Base-by-base conservation (phyloP, 805 yeast genomes). In the Zygotorulaspora florentina region DNA sequence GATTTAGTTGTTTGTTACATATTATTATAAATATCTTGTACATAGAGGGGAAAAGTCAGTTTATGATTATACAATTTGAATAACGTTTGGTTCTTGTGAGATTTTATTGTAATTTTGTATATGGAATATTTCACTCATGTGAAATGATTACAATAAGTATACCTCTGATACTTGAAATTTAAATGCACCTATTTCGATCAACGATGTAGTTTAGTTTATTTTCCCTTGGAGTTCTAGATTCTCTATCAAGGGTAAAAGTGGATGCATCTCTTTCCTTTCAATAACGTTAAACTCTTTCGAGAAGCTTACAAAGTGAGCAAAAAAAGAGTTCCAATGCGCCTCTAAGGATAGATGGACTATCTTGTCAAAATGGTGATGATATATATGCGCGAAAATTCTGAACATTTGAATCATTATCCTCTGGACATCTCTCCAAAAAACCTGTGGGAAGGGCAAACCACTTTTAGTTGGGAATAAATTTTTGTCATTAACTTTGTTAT, bases 281-380 rank as follows among this genome's bases (percentile, higher is more conserved):
- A 93, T 73, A 53, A 93, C 75, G 43, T 79, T 83, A 65, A 87
- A 93, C 53, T 89, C 96, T 54, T 84, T 83, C 11, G 85, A 79
- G 60, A 93, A 87, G 43, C 96, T 84, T 36, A 91, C 77, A 59
- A 86, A 93, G 64, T 93, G 99, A 12, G 96, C 93, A 68, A 95
- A 93, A 57, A 90, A 87, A 2, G 98, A 90, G 66, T 93, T 93
- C 96, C 96, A 93, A 64, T 93, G 98, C 0, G 98, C 96, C 64
- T 93, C 99, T 48, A 93, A 67, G 1, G 95, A 83, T 48, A 93
- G 68, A 64, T 93, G 97, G n/a, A 91, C 81, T 18, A 91, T 77
- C 61, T 85, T 88, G 54, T 91, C 99, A 66, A 89, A 93, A 65
- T 93, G 99, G 64, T 89, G 88, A 68, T 88, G 87, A 64, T 90